Conservation (phyloP, 345 rosid species). For the Adansonia digitata region DNA sequence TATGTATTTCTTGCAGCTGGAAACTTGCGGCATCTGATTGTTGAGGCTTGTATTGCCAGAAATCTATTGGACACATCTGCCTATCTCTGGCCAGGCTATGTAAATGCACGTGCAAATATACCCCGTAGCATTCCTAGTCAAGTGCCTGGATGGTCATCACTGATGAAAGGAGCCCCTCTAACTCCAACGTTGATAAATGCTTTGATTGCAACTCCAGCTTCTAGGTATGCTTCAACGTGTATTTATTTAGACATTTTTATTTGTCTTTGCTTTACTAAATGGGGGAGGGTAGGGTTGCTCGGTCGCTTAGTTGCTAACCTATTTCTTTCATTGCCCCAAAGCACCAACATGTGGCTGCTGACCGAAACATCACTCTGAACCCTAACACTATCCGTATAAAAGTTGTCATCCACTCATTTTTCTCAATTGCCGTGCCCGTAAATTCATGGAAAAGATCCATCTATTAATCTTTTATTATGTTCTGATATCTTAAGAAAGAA, state of each 20-base stretch:
- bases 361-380: neutral
- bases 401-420: neutral
- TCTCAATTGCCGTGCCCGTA: neutral
- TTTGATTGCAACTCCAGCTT: constrained; percentile 79
- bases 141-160: constrained; percentile 69
- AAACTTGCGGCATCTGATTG: constrained; percentile 90
- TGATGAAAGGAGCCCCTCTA: constrained; percentile 85
- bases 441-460: neutral
- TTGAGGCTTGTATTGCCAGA: constrained; percentile 93
- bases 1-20: constrained; percentile 51
- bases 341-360: neutral
- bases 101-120: constrained; percentile 43
- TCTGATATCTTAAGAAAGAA: neutral
- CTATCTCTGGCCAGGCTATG: constrained; percentile 90
- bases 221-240: constrained; percentile 52
- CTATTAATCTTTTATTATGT: neutral
- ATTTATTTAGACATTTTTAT: neutral
- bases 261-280: neutral
- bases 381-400: neutral
- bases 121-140: constrained; percentile 50
- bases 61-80: constrained; percentile 83
- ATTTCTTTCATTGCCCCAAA: neutral
- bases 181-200: constrained; percentile 59
- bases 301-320: neutral
- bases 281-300: neutral